Base-by-base conservation (phyloP, 2,329 filamentous ascomycete species). In the Aureobasidium lini region DNA sequence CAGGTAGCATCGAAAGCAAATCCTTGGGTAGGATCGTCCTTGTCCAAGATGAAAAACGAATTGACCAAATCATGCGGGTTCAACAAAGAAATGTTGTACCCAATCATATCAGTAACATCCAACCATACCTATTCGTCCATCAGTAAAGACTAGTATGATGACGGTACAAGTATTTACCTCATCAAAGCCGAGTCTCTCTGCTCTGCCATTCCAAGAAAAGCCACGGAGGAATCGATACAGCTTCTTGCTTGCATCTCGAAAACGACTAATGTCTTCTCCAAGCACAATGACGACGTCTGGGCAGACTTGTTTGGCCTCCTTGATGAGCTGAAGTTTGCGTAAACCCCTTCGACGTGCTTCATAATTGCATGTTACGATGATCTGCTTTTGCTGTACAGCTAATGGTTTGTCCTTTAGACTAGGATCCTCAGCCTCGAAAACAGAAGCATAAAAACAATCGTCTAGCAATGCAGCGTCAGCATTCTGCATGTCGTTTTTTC, bases 401-500 rank as follows among this genome's bases (percentile, higher is more conserved):
- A 97, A 77, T 6, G 91, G 90, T 16, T 88, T 75, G 1, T 81
- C 79, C 69, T 84, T 90, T 60, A 96, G 77, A 2, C 80, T 77
- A 0, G 91, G 90, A 64, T 88, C 85, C 69, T 88, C 87, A 64
- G 87, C 86, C 74, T 96, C 91, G 65, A 94, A 87, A 8, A 94
- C 91, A 52, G 90, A 90, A 23, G 92, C 92, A 72, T 97, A 97
- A 78, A 97, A 97, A 77, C 90, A 95, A 76, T 93, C 89, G 71
- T 91, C 87, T 62, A 34, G 2, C 13, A 15, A 10, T 29, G 34
- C 16, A 43, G 43, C 34, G 44, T 49, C 44, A 44, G 43, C 28
- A 28, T 28, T 23, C 37, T 36, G 44, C 59, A 46, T 39, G 18
- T 34, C 23, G 23, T 28, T 36, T 49, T 54, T 54, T 18, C 7